Conservation (phyloP, 805 yeast species). For the Cyberlindnera misumaiensis region DNA sequence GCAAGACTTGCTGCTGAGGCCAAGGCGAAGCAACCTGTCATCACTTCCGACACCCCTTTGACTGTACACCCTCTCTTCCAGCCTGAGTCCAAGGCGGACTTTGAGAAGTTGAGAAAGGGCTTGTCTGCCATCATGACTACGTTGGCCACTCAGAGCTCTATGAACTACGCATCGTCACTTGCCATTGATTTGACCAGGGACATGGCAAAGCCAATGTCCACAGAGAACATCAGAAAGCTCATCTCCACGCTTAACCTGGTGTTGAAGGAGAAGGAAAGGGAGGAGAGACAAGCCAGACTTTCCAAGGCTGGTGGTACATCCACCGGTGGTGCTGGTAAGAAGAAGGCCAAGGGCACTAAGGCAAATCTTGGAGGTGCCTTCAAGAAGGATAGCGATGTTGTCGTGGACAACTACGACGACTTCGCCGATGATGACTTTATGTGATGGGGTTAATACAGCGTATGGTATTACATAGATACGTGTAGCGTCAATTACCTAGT, state of each 20-base stretch:
- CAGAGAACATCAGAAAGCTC: constrained; percentile 81
- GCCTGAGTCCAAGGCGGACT: constrained; percentile 75
- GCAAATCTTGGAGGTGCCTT: constrained; percentile 57
- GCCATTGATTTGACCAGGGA: constrained; percentile 86
- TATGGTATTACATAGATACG: too few relatives aligned
- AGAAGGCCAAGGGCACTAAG: constrained; percentile 70
- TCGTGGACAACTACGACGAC: constrained; percentile 45
- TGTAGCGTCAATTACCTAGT: too few relatives aligned
- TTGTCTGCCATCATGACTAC: constrained; percentile 53
- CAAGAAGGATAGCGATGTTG: constrained; percentile 62
- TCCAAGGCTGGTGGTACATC: constrained; percentile 80
- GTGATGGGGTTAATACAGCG: constrained; percentile 28
- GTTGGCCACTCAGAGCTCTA: constrained; percentile 51
- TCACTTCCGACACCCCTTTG: constrained; percentile 59
- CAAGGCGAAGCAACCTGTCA: constrained; percentile 21
- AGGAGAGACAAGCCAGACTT: constrained; percentile 83
- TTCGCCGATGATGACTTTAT: constrained; percentile 79
- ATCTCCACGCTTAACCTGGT: constrained; percentile 76
- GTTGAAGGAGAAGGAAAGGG: constrained; percentile 78
- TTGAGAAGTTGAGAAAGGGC: constrained; percentile 68
- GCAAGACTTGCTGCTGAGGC: constrained; percentile 30
- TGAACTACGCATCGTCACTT: constrained; percentile 67
- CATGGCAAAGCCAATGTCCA: constrained; percentile 68
- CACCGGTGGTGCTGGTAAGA: constrained; percentile 91
- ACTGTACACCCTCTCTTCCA: constrained; percentile 76